A percentile compares a stretch with the other conserved stretches of the same genome.
These are phyloP conservation scores for Pseudoperonospora humuli DNA, from an alignment of 352 stramenopile genomes.

Conservation along the genomic window DNA sequence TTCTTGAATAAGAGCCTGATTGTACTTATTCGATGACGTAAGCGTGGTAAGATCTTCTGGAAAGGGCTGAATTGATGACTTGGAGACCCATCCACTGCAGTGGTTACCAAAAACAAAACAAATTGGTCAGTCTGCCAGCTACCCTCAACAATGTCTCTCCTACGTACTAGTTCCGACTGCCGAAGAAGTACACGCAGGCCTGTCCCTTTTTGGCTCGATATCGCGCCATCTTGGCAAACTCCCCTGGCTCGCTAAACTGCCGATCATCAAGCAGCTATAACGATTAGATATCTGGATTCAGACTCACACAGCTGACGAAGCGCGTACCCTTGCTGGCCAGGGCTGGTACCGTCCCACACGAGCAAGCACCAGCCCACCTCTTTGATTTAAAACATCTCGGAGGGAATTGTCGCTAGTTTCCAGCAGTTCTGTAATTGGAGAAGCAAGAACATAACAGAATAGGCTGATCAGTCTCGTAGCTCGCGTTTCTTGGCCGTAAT, in stretches of 20 bases:
- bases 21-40: slow-evolving; percentile 69
- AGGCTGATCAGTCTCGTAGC: neutral
- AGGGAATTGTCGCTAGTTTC: slow-evolving; percentile 45
- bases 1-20: slow-evolving; percentile 53
- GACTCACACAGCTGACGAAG: neutral
- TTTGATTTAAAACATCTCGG: slow-evolving; percentile 63
- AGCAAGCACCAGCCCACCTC: slow-evolving; percentile 68
- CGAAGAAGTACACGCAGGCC: slow-evolving; percentile 83
- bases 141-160: neutral
- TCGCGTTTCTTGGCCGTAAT: neutral
- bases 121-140: neutral
- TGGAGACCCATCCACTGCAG: slow-evolving; percentile 68
- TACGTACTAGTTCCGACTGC: slow-evolving; percentile 81
- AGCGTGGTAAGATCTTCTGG: slow-evolving; percentile 49
- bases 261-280: slow-evolving; percentile 7
- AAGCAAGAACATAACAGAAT: slow-evolving; percentile 3
- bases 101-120: neutral
- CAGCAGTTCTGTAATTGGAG: slow-evolving; percentile 40
- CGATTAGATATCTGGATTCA: slow-evolving; percentile 1
- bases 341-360: slow-evolving; percentile 73
- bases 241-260: slow-evolving; percentile 74
- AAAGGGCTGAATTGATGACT: slow-evolving; percentile 63
- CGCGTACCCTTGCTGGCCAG: slow-evolving; percentile 66
- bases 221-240: slow-evolving; percentile 74
- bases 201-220: slow-evolving; percentile 71